phyloP scores from a whole-genome alignment of 2,329 filamentous ascomycete genomes.

The Fusarium tricinctum region DNA sequence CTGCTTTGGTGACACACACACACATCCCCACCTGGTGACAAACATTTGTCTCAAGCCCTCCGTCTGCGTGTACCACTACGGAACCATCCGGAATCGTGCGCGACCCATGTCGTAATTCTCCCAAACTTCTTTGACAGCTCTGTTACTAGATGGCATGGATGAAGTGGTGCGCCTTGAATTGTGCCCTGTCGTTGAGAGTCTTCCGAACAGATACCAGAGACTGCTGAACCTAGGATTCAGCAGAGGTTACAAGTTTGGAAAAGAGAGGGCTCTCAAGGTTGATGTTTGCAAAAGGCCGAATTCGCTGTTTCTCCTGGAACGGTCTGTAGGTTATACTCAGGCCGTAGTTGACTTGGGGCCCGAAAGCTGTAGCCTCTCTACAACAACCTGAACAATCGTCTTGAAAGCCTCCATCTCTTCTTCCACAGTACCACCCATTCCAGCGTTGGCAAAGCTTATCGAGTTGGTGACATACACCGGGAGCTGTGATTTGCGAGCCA shows the following conservation, averaged over 20 bases:
- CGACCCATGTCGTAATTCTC: constrained; percentile 38
- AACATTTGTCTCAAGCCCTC: constrained; percentile 43
- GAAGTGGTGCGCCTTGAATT: constrained; percentile 5
- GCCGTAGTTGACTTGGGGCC: constrained; percentile 22
- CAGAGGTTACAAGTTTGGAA: not conserved
- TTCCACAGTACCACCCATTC: constrained; percentile 84
- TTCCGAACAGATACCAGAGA: not conserved
- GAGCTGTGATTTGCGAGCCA: constrained; percentile 78
- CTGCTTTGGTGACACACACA: constrained; percentile 33
- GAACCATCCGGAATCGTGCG: constrained; percentile 31
- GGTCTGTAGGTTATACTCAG: not conserved
- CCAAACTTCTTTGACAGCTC: constrained; percentile 40
- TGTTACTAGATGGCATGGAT: constrained; percentile 15
- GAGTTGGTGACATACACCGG: constrained; percentile 95
- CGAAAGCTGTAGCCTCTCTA: constrained; percentile 49
- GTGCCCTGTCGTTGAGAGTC: not conserved
- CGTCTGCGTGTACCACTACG: constrained; percentile 36
- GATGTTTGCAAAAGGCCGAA: not conserved
- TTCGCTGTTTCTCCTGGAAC: not conserved
- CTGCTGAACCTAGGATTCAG: not conserved
- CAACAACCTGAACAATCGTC: constrained; percentile 77
- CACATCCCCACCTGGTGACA: constrained; percentile 40
- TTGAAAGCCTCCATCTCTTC: constrained; percentile 94
- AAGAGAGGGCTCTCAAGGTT: not conserved
- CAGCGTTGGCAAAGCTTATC: constrained; percentile 79